phyloP scores from a whole-genome alignment of 2,329 filamentous ascomycete species.

The Fusarium armeniacum region DNA sequence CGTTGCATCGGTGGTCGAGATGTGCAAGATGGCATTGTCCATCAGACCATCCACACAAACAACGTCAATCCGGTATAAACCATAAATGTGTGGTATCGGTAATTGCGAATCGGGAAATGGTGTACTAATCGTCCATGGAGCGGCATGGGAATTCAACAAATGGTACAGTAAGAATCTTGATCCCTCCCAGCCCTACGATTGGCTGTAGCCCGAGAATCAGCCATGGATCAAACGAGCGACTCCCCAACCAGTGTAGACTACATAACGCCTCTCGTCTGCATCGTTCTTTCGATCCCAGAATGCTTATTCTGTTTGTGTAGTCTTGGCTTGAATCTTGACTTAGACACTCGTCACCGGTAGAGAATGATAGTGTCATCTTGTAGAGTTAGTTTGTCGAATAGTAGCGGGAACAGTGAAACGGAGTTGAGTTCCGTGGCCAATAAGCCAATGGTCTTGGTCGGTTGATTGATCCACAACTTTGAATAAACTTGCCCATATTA shows the following conservation, averaged over 20 bases:
- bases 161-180: slow-evolving; percentile 42
- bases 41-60: slow-evolving; percentile 2
- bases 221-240: slow-evolving; percentile 19
- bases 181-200: slow-evolving; percentile 29
- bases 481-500: not conserved
- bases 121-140: slow-evolving; percentile 35
- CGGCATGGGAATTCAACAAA: slow-evolving; percentile 45
- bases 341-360: not conserved
- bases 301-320: slow-evolving; percentile 19
- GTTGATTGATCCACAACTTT: not conserved
- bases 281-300: slow-evolving; percentile 22
- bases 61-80: slow-evolving; percentile 2
- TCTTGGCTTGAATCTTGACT: slow-evolving; percentile 17
- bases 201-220: slow-evolving; percentile 17
- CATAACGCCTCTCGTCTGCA: slow-evolving; percentile 24
- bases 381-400: not conserved
- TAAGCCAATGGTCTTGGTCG: not conserved
- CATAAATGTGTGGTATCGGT: slow-evolving; percentile 16
- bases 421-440: not conserved
- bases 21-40: slow-evolving; percentile 16
- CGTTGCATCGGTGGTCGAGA: slow-evolving; percentile 1
- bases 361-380: not conserved
- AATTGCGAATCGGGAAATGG: slow-evolving; percentile 19
- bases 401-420: not conserved
- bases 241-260: slow-evolving; percentile 32